phyloP scores from a whole-genome alignment of 805 yeast genomes.

The Teunomyces aglyptinius region DNA sequence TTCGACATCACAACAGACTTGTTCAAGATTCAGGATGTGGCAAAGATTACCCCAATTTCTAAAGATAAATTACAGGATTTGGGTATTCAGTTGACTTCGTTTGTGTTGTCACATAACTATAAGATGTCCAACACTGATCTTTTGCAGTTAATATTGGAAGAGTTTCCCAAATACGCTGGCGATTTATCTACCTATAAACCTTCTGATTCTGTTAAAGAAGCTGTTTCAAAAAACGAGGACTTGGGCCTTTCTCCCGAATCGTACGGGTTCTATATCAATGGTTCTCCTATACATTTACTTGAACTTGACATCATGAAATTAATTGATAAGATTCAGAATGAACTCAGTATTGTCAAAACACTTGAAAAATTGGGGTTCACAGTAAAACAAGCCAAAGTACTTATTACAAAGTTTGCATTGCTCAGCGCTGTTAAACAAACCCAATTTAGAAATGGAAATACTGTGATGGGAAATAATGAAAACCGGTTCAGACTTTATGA shows the following conservation, averaged over 20 bases:
- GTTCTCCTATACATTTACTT: slow-evolving; percentile 53
- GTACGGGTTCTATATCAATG: slow-evolving; percentile 65
- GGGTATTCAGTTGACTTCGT: slow-evolving; percentile 42
- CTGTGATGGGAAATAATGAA: slow-evolving; percentile 28
- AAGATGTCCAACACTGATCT: slow-evolving; percentile 27
- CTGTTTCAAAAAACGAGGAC: slow-evolving; percentile 28
- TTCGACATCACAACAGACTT: slow-evolving; percentile 20
- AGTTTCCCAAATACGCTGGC: slow-evolving; percentile 56
- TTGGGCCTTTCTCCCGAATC: slow-evolving; percentile 39
- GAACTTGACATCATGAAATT: slow-evolving; percentile 45
- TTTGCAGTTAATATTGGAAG: slow-evolving; percentile 40
- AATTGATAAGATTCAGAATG: slow-evolving; percentile 34
- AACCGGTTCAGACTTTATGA: slow-evolving; percentile 34
- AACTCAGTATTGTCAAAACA: slow-evolving; percentile 21
- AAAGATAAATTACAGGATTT: slow-evolving; percentile 33
- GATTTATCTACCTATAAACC: slow-evolving; percentile 24
- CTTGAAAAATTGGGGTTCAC: slow-evolving; percentile 30
- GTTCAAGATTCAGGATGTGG: slow-evolving; percentile 9
- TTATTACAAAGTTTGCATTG: slow-evolving; percentile 38
- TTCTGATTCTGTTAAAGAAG: slow-evolving; percentile 16
- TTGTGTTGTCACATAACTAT: slow-evolving; percentile 26
- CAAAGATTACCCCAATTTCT: slow-evolving; percentile 27
- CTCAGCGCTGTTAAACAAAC: slow-evolving; percentile 38
- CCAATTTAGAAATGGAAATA: slow-evolving; percentile 34
- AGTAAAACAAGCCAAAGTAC: slow-evolving; percentile 28